Evolutionary conservation across 345 rosid genomes (phyloP), one percentile per base, ranked within the genome.

Genomic region (Iberis pinnata): DNA sequence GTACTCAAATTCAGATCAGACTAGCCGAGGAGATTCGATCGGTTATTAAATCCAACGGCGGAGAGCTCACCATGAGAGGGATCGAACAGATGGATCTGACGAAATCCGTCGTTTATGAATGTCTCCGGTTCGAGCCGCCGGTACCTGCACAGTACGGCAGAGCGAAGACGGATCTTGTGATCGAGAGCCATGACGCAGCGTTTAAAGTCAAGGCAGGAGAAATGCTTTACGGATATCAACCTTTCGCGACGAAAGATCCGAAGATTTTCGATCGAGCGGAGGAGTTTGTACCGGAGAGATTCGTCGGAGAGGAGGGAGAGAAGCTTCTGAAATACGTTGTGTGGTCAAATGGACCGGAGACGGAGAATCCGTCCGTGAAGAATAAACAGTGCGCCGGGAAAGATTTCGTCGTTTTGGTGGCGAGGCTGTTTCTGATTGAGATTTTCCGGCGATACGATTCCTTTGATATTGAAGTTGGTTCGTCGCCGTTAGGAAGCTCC

Each of bases 321-420:
- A 70, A 38, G 73, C 14, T 83, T 65, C 55, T 87, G 44, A 25
- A 53, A 68, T 68, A 92, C 61, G 83, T 92, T 63, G 39, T 92
- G n/a, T 92, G 98, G 98, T 92, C 98, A 0, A 92, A 92, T 7
- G 98, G 98, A 4, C 86, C 84, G 0, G 84, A 92, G 78, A 81
- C 80, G 0, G 80, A 78, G 75, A 52, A 19, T 12, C 86, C 96
- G 0, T 78, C 87, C 1, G 44, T 77, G 38, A 73, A 12, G 16
- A 81, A 87, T 62, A 92, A 92, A 33, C 98, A 92, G 43, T 92
- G 95, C 13, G 96, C 78, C 0, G 98, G 96, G 14, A 92, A 88
- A 61, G 88, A 88, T 56, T 84, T 92, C 20, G 96, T 92, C 12
- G 83, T 84, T 8, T 56, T 92, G 54, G 75, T 77, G 25, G 60